Conservation (phyloP, 73 alveolate genomes). For the Tetrahymena elliotti region DNA sequence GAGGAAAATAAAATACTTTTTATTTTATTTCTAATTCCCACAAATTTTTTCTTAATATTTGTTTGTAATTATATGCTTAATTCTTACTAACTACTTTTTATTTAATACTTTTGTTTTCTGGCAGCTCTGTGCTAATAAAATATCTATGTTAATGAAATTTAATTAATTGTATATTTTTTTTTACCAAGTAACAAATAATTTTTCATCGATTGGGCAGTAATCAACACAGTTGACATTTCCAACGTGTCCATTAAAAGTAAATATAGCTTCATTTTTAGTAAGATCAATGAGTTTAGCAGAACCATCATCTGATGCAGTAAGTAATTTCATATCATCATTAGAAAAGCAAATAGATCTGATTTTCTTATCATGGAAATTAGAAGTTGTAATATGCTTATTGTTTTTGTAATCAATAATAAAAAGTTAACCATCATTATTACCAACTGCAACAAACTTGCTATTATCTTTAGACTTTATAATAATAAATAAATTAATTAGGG, state of each 20-base stretch:
- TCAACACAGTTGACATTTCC: constrained; percentile 26
- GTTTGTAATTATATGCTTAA: too few species aligned
- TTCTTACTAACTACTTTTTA: too few species aligned
- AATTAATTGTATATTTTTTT: too few species aligned
- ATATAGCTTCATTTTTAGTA: constrained; percentile 20
- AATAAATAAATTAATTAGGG: too few species aligned
- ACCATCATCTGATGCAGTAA: constrained; percentile 41
- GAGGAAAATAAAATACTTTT: too few species aligned
- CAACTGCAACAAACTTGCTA: constrained; percentile 16
- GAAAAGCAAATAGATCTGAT: constrained; percentile 21
- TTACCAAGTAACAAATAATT: constrained; percentile 21
- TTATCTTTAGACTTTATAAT: not conserved
- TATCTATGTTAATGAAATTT: too few species aligned
- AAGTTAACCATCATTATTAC: constrained; percentile 26
- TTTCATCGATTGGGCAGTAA: constrained; percentile 32
- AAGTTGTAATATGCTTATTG: constrained; percentile 3
- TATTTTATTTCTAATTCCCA: too few species aligned
- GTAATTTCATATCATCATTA: constrained; percentile 13
- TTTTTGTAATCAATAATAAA: constrained; percentile 18
- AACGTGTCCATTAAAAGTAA: constrained; percentile 2
- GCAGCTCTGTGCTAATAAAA: too few species aligned
- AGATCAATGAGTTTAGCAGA: constrained; percentile 20
- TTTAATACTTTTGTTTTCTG: too few species aligned
- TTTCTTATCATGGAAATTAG: constrained; percentile 14
- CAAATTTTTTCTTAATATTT: too few species aligned